Evolutionary conservation across 768 basidiomycete species (phyloP), one percentile per base, ranked within the genome.

Genomic region (Fibroporia radiculosa): DNA sequence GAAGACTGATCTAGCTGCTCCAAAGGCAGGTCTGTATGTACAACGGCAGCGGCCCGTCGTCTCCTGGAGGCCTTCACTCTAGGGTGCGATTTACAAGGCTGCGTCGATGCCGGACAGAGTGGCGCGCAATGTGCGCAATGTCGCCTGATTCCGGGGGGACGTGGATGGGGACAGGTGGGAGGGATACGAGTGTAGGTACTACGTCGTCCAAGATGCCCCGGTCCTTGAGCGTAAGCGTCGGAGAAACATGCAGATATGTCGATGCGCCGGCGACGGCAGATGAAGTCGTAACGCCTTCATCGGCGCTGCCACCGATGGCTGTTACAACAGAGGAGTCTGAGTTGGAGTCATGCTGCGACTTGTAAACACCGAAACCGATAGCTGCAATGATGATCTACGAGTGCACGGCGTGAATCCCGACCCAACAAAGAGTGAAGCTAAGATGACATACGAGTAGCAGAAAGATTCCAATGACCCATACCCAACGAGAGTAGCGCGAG

Each of bases 381-480:
- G 72, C 84, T 12, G 68, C 74, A 1, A 68, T 78, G 27, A 75
- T 72, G 47, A 66, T 62, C 74, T 78, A 47, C 3, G 40, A 5
- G 18, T 8, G 44, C 10, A 28, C 7, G 23, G 31, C 31, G 32
- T 16, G 28, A 47, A n/a, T n/a, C n/a, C n/a, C n/a, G 26, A 37
- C 22, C 35, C 7, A 16, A 12, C 25, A 22, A 13, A 8, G 14
- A 28, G 38, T 8, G 13, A 27, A 20, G 31, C 38, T n/a, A 6
- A 29, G 44, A 28, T 7, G 6, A 65, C 76, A 38, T 56, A 77
- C 76, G 16, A 78, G 40, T 43, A 88, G 53, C 29, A 89, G 55
- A 23, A 77, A 2, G 13, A 87, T 49, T n/a, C 77, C 84, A 29
- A 78, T 54, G 40, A 86, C 47, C 80, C 82, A 87, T 2, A 89